phyloP scores from a whole-genome alignment of 2,329 filamentous ascomycete genomes.

The Rosellinia necatrix region DNA sequence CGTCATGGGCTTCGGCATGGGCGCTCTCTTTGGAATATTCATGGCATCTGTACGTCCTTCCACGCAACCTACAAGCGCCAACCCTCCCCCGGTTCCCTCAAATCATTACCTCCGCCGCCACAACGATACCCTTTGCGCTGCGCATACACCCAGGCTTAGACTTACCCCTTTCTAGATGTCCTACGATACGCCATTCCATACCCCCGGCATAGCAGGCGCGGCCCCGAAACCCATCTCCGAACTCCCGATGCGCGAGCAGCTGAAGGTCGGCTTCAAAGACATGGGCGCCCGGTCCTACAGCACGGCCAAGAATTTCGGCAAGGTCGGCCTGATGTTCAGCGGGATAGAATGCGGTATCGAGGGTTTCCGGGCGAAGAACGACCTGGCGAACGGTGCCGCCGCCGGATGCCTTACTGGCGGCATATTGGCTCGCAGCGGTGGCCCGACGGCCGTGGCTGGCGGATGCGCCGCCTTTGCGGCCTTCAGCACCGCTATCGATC shows the following conservation, averaged over 20 bases:
- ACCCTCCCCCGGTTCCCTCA: not conserved
- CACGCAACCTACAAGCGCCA: not conserved
- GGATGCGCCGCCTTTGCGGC: slow-evolving; percentile 94
- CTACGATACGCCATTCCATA: slow-evolving; percentile 88
- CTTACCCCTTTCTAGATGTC: slow-evolving; percentile 70
- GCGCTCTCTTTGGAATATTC: slow-evolving; percentile 93
- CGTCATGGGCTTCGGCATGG: slow-evolving; percentile 91
- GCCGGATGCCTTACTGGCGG: slow-evolving; percentile 92
- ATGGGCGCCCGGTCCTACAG: slow-evolving; percentile 86
- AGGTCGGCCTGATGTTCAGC: slow-evolving; percentile 87
- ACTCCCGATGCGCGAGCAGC: slow-evolving; percentile 84
- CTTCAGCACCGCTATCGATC: slow-evolving; percentile 90
- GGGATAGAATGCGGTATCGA: slow-evolving; percentile 97
- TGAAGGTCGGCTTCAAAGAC: slow-evolving; percentile 86
- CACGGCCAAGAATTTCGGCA: slow-evolving; percentile 92
- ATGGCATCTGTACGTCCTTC: slow-evolving; percentile 82
- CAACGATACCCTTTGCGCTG: slow-evolving; percentile 7
- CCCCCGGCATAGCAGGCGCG: slow-evolving; percentile 43
- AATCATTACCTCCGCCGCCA: not conserved
- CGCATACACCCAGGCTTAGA: not conserved
- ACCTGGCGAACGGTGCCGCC: slow-evolving; percentile 82
- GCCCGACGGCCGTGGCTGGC: slow-evolving; percentile 83
- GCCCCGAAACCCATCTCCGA: slow-evolving; percentile 51
- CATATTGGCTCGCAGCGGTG: slow-evolving; percentile 82
- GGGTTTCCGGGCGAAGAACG: slow-evolving; percentile 90